A percentile compares a stretch with the other conserved stretches of the same genome.
These are phyloP conservation scores for Aspergillus felis DNA, from an alignment of 2,329 filamentous ascomycete genomes.

Conservation along the genomic window DNA sequence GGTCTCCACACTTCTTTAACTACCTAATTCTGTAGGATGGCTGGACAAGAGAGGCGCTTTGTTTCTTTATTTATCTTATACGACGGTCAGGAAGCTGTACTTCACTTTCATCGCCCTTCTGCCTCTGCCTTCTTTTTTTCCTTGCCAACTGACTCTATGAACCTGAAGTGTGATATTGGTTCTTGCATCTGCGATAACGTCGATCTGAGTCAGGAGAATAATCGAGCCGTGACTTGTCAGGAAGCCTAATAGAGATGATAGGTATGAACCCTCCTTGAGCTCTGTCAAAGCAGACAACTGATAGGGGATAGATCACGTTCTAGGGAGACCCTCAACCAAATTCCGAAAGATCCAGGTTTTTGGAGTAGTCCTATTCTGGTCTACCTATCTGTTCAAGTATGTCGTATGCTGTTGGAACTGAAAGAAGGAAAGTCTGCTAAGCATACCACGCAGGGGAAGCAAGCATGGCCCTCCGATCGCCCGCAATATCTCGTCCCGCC, in stretches of 20 bases:
- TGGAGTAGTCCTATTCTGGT: slow-evolving; percentile 88
- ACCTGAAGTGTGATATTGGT: neutral
- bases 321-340: slow-evolving; percentile 84
- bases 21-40: neutral
- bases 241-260: slow-evolving; percentile 26
- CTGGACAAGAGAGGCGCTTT: neutral
- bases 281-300: slow-evolving; percentile 5
- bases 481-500: slow-evolving; percentile 59
- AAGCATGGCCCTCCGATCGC: slow-evolving; percentile 68
- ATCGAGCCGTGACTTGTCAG: neutral
- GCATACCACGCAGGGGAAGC: slow-evolving; percentile 58
- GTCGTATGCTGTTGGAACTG: slow-evolving; percentile 10
- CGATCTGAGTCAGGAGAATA: neutral
- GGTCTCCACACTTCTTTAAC: neutral
- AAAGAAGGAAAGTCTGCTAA: neutral
- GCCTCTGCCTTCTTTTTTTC: neutral
- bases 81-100: neutral
- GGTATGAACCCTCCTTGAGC: slow-evolving; percentile 15
- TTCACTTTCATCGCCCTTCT: neutral
- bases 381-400: slow-evolving; percentile 73
- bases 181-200: neutral
- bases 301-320: slow-evolving; percentile 67
- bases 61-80: neutral
- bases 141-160: neutral
- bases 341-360: slow-evolving; percentile 92